A percentile compares a stretch with the other conserved stretches of the same genome.
Evolutionary conservation across 2,329 filamentous ascomycete genomes (phyloP).

Genomic region (Fusarium sp.): DNA sequence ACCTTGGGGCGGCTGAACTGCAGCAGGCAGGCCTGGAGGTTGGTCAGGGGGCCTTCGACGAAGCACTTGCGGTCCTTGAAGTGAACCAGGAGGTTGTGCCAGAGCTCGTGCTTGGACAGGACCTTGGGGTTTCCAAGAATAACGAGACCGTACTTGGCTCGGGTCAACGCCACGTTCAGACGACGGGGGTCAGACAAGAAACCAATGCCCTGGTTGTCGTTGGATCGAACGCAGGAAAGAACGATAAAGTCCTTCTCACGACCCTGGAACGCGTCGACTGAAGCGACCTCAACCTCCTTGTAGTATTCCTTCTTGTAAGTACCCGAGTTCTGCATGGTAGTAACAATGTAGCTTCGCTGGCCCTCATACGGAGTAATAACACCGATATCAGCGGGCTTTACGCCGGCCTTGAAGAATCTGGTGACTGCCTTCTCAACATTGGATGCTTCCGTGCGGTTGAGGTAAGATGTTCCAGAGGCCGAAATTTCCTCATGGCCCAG

Average conservation of each 20-base stretch:
- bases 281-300: slow-evolving; percentile 98
- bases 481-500: slow-evolving; percentile 98
- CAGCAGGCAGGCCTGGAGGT: slow-evolving; percentile 93
- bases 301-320: slow-evolving; percentile 99
- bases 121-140: slow-evolving; percentile 99
- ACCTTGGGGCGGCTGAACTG: slow-evolving; percentile 96
- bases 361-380: slow-evolving; percentile 99
- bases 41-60: slow-evolving; percentile 93
- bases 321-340: slow-evolving; percentile 98
- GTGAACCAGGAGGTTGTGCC: slow-evolving; percentile 94
- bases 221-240: slow-evolving; percentile 96
- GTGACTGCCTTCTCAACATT: slow-evolving; percentile 99
- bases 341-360: slow-evolving; percentile 97
- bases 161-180: slow-evolving; percentile 95
- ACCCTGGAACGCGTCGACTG: slow-evolving; percentile 98
- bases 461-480: slow-evolving; percentile 95
- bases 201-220: slow-evolving; percentile 98
- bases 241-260: slow-evolving; percentile 99
- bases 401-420: slow-evolving; percentile 97
- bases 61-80: slow-evolving; percentile 98
- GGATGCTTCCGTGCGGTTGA: slow-evolving; percentile 95
- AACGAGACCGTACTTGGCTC: slow-evolving; percentile 95
- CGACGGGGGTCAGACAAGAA: slow-evolving; percentile 98
- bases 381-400: slow-evolving; percentile 93
- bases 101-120: slow-evolving; percentile 95